Evolutionary conservation across 108 stramenopile species (phyloP), one percentile per base, ranked within the genome.

Genomic region (Conticribra weissflogii): DNA sequence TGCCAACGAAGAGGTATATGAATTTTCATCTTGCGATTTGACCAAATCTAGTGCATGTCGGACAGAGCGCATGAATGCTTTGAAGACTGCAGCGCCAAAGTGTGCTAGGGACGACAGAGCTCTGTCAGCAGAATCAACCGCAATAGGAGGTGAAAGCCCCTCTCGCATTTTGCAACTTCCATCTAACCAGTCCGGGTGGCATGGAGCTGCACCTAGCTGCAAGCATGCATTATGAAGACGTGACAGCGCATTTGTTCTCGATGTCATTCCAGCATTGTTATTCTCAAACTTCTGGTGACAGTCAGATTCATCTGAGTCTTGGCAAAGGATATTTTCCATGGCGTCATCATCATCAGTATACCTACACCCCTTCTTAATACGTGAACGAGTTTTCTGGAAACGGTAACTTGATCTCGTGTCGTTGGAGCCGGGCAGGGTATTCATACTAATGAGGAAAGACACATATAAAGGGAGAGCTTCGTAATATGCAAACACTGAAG

Each of bases 141-240:
- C 83, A 64, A 77, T 63, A 14, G 49, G 16, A 1, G 65, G 32
- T 28, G 55, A 29, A 34, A 94, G 71, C 3, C 73, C 83, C 17
- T 69, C 66, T 16, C 75, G 78, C 48, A 91, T 69, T 30, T 52
- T 69, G 52, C 86, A 88, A 22, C 61, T 75, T 0, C 44, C 56
- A 56, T 94, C 92, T 47, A 94, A 72, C 88, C 88, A 94, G 55
- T 94, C 92, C 3, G 92, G 92, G 69, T 88, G 84, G 30, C 78
- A 75, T 16, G 92, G 92, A 19, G 89, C 88, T 9, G 85, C 88
- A 19, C 89, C 92, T 44, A 88, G 83, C 30, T 63, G 54, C 14
- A 66, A 60, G 59, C 88, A 91, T 21, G 81, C 83, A 21, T 85
- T 72, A 54, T 86, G 74, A 29, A 91, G 80, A 25, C 79, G 74